phyloP scores from a whole-genome alignment of 179 eudicot genomes.

The Patellifolia procumbens region DNA sequence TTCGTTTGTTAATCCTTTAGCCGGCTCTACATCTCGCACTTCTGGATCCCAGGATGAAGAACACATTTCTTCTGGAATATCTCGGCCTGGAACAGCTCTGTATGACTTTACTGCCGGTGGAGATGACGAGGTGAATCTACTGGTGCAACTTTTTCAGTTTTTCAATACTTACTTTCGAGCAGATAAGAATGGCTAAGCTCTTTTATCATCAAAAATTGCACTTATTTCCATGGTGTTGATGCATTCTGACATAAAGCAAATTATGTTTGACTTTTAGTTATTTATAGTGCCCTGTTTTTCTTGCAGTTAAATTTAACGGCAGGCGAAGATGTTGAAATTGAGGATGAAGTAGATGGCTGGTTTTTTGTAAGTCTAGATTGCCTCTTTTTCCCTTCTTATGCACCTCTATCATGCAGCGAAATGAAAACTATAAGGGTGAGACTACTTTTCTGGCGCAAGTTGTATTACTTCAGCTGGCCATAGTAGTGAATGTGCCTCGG shows the following conservation, averaged over 20 bases:
- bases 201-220: not conserved
- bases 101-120: slow-evolving; percentile 99
- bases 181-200: not conserved
- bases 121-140: slow-evolving; percentile 83
- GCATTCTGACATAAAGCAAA: not conserved
- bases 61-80: slow-evolving; percentile 58
- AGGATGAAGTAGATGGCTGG: slow-evolving; percentile 99
- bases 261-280: not conserved
- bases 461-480: not conserved
- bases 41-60: slow-evolving; percentile 73
- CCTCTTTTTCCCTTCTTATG: not conserved
- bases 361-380: slow-evolving; percentile 79
- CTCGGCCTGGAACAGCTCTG: slow-evolving; percentile 75
- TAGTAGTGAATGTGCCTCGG: not conserved
- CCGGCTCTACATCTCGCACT: slow-evolving; percentile 70
- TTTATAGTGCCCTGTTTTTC: slow-evolving; percentile 11
- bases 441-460: not conserved
- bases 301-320: slow-evolving; percentile 88
- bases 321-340: slow-evolving; percentile 89
- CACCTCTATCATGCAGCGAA: not conserved
- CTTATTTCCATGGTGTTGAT: not conserved
- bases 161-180: not conserved
- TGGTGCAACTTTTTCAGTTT: slow-evolving; percentile 3
- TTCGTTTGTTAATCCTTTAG: slow-evolving; percentile 88
- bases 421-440: not conserved